A percentile compares a stretch with the other conserved stretches of the same genome.
These are phyloP conservation scores for Citeromyces matritensis DNA, from an alignment of 805 yeast species.

Conservation along the genomic window DNA sequence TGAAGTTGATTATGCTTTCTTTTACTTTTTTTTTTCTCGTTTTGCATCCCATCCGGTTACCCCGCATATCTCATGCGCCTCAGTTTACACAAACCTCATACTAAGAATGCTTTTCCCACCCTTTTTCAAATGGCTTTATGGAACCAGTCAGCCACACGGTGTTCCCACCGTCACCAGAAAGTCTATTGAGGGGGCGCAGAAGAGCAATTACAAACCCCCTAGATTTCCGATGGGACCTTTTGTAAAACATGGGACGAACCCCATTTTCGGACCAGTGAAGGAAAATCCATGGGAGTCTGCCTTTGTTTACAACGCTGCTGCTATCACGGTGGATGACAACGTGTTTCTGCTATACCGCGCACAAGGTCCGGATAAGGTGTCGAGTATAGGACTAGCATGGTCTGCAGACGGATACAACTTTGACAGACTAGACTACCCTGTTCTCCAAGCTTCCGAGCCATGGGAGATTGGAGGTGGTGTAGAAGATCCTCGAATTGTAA, in stretches of 20 bases:
- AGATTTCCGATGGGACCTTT: slow-evolving; percentile 1
- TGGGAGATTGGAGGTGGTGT: slow-evolving; percentile 1
- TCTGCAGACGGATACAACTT: slow-evolving; percentile 1
- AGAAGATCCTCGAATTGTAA: slow-evolving; percentile 1
- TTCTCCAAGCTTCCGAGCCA: slow-evolving; percentile 1
- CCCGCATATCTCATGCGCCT: too few relatives aligned
- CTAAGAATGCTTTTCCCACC: too few relatives aligned
- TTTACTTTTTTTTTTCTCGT: too few relatives aligned
- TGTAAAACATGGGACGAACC: slow-evolving; percentile 1
- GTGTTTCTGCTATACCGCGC: slow-evolving; percentile 1
- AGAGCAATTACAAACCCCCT: not conserved
- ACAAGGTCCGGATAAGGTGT: not conserved
- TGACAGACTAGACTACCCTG: not conserved
- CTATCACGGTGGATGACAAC: slow-evolving; percentile 1
- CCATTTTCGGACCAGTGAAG: not conserved
- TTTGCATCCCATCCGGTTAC: too few relatives aligned
- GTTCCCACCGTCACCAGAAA: not conserved
- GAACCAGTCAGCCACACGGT: not conserved
- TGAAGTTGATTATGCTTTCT: too few relatives aligned
- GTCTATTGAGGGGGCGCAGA: not conserved
- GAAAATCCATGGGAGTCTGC: slow-evolving; percentile 1
- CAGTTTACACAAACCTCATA: too few relatives aligned
- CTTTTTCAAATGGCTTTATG: too few relatives aligned
- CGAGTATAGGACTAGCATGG: slow-evolving; percentile 1
- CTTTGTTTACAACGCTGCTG: slow-evolving; percentile 1